A percentile compares a stretch with the other conserved stretches of the same genome.
Conservation (phyloP, 2,329 filamentous ascomycete species). For the Paecilomyces sp. region DNA sequence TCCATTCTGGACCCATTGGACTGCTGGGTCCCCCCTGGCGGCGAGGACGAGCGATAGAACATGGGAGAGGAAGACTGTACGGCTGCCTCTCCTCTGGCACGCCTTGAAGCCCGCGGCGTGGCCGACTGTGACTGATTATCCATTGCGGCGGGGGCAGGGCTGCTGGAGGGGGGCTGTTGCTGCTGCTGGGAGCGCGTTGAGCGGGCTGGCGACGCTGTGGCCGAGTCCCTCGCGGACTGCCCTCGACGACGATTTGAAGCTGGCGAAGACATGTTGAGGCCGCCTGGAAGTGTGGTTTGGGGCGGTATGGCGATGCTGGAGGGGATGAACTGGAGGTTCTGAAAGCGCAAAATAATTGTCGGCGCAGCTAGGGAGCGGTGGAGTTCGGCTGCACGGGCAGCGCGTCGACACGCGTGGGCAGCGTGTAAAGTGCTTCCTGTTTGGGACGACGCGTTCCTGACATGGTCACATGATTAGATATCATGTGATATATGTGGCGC, state of each 20-base stretch:
- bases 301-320: background rate
- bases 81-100: conserved; percentile 30
- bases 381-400: conserved; percentile 1
- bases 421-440: conserved; percentile 17
- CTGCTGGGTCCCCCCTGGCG: conserved; percentile 1
- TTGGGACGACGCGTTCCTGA: conserved; percentile 5
- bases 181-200: conserved; percentile 23
- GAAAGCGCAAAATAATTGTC: background rate
- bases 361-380: background rate
- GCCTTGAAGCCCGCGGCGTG: conserved; percentile 41
- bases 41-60: conserved; percentile 62
- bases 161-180: conserved; percentile 20
- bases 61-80: conserved; percentile 69
- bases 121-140: conserved; percentile 22
- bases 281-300: background rate
- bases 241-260: conserved; percentile 34
- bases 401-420: conserved; percentile 11
- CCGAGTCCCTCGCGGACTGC: conserved; percentile 31
- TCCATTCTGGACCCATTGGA: conserved; percentile 25
- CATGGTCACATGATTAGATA: background rate
- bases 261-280: conserved; percentile 34
- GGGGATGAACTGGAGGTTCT: background rate
- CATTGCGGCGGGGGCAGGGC: conserved; percentile 17
- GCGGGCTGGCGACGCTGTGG: conserved; percentile 31
- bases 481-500: background rate